phyloP scores from a whole-genome alignment of 108 stramenopile genomes.

The Parmales sp. region DNA sequence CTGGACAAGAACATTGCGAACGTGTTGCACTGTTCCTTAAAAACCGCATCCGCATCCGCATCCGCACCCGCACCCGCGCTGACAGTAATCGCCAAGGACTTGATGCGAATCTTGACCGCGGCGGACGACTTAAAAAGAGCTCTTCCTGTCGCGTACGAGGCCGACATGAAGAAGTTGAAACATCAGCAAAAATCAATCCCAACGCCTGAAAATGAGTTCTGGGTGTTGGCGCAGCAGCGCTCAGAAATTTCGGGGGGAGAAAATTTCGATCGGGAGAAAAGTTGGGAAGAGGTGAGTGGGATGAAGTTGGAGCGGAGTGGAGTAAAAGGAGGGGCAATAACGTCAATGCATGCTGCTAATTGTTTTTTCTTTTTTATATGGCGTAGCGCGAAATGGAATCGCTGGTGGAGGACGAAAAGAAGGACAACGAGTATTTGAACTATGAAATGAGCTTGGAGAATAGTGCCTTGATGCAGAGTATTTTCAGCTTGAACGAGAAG shows the following conservation, averaged over 20 bases:
- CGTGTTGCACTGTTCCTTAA: background rate
- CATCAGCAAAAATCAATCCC: no score
- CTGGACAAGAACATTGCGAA: background rate
- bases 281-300: background rate
- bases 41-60: background rate
- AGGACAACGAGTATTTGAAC: background rate
- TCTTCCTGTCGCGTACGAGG: background rate
- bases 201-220: no score
- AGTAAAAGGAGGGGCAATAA: no score
- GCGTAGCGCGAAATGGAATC: background rate
- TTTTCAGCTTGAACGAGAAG: background rate
- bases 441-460: background rate
- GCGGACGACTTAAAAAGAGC: slow-evolving; percentile 1
- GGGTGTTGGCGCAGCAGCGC: no score
- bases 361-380: background rate
- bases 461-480: background rate
- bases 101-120: background rate
- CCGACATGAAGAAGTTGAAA: background rate
- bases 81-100: background rate
- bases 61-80: no score
- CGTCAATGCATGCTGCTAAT: background rate
- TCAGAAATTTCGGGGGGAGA: background rate
- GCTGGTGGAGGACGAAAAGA: background rate
- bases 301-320: no score
- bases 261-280: background rate